Base-by-base conservation (phyloP, 2,329 filamentous ascomycete species). In the Coniochaeta sp. region DNA sequence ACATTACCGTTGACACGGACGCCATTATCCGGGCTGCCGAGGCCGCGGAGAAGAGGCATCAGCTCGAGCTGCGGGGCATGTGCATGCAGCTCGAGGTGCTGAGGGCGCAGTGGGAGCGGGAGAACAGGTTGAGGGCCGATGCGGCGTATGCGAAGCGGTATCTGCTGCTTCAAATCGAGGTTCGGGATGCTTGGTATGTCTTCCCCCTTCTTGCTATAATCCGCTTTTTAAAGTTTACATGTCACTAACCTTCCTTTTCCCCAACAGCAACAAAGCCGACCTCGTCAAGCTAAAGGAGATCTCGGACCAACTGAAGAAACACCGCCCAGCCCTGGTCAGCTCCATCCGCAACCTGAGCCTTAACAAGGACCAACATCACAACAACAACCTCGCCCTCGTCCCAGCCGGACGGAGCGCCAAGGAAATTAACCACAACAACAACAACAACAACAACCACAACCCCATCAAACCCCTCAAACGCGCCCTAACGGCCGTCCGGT, bases 51-150 rank as follows among this genome's bases (percentile, higher is more conserved):
- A 82, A 81, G 58, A 75, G 80, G 42, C 89, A 94, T 66, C 74
- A 77, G 61, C 85, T 84, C 67, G 89, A 95, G 70, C 73, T 96
- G 50, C 82, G 85, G 58, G 92, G 92, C 16, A 77, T 97, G 64
- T 81, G 83, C 50, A 87, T 94, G 71, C 91, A 97, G 70, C 92
- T 97, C 65, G 82, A 91, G 62, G 97, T 89, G 83, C 82, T 97
- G 66, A 83, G 91, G 61, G 89, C 89, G 2, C 83, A 86, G 50
- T 88, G 87, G 72, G 79, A 82, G 64, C 81, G 94, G 28, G 92
- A 96, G 69, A 83, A 89, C 59, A 82, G 80, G 49, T 85, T 97
- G 70, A 81, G 94, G 38, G 78, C 80, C 56, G 89, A 91, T 61
- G 81, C 92, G 28, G 88, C 87, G 8, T 95, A 86, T 71, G 89